A percentile compares a stretch with the other conserved stretches of the same genome.
Conservation (phyloP, 441 rosid genomes). For the Pelargonium myrrhifolium region DNA sequence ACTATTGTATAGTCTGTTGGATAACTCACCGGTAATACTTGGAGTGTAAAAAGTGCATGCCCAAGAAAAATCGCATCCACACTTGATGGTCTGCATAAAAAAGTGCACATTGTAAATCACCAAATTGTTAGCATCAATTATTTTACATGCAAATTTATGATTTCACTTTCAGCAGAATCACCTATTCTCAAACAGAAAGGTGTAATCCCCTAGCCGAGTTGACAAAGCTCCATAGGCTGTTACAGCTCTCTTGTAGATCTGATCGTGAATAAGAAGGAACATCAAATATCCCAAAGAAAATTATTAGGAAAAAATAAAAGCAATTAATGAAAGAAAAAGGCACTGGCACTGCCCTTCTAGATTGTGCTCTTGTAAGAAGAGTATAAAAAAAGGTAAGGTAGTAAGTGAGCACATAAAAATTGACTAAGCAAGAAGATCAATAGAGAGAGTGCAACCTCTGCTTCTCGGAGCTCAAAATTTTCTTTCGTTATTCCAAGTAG, state of each 20-base stretch:
- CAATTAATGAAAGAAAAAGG: not conserved
- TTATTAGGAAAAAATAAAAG: not conserved
- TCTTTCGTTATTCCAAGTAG: slow-evolving; percentile 73
- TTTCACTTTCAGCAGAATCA: slow-evolving; percentile 24
- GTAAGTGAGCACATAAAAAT: not conserved
- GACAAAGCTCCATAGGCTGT: slow-evolving; percentile 79
- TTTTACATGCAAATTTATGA: slow-evolving; percentile 4
- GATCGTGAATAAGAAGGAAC: slow-evolving; percentile 17
- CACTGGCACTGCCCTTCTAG: not conserved
- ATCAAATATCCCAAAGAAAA: slow-evolving; percentile 1
- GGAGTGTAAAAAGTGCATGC: slow-evolving; percentile 59
- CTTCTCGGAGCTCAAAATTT: slow-evolving; percentile 49
- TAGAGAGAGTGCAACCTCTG: slow-evolving; percentile 45
- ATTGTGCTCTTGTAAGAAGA: not conserved
- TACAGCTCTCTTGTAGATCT: slow-evolving; percentile 71
- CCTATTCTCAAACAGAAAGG: slow-evolving; percentile 71
- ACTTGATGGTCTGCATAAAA: slow-evolving; percentile 66
- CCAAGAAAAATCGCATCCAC: slow-evolving; percentile 73
- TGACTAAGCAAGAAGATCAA: not conserved
- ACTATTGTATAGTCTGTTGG: slow-evolving; percentile 5
- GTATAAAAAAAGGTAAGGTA: not conserved
- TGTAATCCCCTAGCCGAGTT: slow-evolving; percentile 59
- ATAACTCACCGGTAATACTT: slow-evolving; percentile 75
- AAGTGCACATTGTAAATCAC: slow-evolving; percentile 10
- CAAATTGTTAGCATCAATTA: not conserved